Conservation (phyloP, 2,329 filamentous ascomycete genomes). For the Xylariomycetidae sp. region DNA sequence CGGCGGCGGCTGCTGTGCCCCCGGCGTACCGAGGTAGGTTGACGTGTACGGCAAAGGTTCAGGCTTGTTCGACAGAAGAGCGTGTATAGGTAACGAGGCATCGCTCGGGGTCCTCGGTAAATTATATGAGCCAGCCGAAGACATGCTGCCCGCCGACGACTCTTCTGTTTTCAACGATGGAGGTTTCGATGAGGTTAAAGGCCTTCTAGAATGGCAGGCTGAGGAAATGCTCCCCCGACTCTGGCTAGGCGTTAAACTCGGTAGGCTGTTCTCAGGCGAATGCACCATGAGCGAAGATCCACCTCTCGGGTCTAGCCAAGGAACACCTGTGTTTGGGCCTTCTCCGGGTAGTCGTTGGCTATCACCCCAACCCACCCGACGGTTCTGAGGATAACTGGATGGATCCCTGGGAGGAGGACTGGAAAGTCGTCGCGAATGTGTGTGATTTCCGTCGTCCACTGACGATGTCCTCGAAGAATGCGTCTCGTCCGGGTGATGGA, state of each 20-base stretch:
- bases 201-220: constrained; percentile 15
- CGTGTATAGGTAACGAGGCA: constrained; percentile 49
- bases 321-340: constrained; percentile 5
- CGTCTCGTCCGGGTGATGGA: constrained; percentile 36
- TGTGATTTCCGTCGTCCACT: constrained; percentile 27
- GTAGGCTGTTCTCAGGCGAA: constrained; percentile 20
- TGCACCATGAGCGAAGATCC: constrained; percentile 11
- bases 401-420: constrained; percentile 24
- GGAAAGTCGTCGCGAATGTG: constrained; percentile 21
- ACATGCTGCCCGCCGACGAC: constrained; percentile 39
- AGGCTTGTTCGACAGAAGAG: constrained; percentile 41
- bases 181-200: constrained; percentile 21
- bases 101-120: constrained; percentile 44
- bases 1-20: neutral
- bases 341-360: constrained; percentile 15
- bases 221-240: constrained; percentile 10
- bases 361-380: constrained; percentile 17
- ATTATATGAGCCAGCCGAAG: constrained; percentile 35
- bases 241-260: constrained; percentile 14
- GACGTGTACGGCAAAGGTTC: constrained; percentile 15
- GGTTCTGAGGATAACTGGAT: constrained; percentile 11
- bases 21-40: constrained; percentile 3
- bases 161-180: constrained; percentile 42
- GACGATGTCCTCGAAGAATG: constrained; percentile 37
- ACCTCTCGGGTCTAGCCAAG: constrained; percentile 23